Evolutionary conservation across 306 rosid genomes (phyloP).

Genomic region (Quercus rubra): DNA sequence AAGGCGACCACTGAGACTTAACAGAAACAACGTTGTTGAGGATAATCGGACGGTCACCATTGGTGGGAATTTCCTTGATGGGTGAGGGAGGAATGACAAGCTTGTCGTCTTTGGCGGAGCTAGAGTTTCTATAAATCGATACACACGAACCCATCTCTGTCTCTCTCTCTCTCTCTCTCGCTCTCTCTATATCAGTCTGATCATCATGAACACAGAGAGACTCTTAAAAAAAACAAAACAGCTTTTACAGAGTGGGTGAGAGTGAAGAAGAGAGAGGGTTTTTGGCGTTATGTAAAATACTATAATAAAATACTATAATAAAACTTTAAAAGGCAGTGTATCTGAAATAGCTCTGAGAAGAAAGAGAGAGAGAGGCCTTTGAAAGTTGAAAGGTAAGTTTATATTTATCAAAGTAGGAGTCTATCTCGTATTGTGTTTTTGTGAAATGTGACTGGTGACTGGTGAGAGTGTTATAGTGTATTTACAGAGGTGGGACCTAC

Average conservation of each 20-base stretch:
- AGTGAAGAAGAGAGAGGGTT: constrained; percentile 3
- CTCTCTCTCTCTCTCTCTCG: background rate
- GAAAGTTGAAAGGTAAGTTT: constrained; percentile 37
- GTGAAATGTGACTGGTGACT: too few species aligned
- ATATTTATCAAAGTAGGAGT: constrained; percentile 4
- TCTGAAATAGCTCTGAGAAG: background rate
- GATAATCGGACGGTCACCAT: constrained; percentile 30
- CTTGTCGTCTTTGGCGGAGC: constrained; percentile 45
- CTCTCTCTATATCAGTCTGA: constrained; percentile 24
- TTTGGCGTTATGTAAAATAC: background rate
- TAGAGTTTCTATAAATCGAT: constrained; percentile 51
- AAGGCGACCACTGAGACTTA: constrained; percentile 46
- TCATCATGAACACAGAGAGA: constrained; percentile 30
- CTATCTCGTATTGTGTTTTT: background rate
- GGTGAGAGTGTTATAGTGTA: background rate
- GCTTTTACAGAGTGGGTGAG: constrained; percentile 14
- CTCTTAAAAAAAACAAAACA: background rate
- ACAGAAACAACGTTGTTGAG: constrained; percentile 26
- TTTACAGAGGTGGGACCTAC: constrained; percentile 36
- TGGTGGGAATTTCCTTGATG: constrained; percentile 39
- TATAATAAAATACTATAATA: too few species aligned
- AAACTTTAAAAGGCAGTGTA: background rate
- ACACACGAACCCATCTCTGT: constrained; percentile 69
- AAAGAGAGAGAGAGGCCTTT: constrained; percentile 23
- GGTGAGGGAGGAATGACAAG: constrained; percentile 65